phyloP scores from a whole-genome alignment of 225 moss, liverwort and hornwort species.

The Takakia lepidozioides region DNA sequence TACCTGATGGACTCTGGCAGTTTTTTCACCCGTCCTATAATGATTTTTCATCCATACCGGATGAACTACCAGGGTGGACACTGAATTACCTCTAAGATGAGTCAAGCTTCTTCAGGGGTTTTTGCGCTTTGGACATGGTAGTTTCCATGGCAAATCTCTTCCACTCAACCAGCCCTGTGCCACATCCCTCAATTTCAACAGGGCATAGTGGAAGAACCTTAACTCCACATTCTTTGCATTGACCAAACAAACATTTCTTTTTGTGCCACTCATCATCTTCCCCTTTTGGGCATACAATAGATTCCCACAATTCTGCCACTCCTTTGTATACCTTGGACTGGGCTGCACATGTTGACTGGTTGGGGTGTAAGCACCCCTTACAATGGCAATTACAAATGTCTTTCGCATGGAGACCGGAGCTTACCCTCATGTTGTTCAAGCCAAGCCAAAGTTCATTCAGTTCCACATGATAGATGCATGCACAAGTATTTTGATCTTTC shows the following conservation, averaged over 20 bases:
- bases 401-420: neutral
- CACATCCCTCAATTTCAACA: neutral
- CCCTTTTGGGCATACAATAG: constrained; percentile 1
- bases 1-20: too few species aligned
- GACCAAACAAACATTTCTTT: neutral
- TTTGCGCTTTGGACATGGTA: neutral
- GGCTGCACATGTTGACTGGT: neutral
- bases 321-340: neutral
- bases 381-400: neutral
- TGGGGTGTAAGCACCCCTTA: too few species aligned
- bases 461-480: constrained; percentile 1
- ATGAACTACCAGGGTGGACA: too few species aligned
- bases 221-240: constrained; percentile 3
- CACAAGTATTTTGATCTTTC: neutral
- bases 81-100: too few species aligned
- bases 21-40: too few species aligned
- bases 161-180: neutral
- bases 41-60: too few species aligned
- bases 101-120: constrained; percentile 1
- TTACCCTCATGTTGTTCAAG: constrained; percentile 2
- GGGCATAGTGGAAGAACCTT: neutral
- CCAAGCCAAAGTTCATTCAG: neutral
- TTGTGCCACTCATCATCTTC: constrained; percentile 4
- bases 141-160: constrained; percentile 3
- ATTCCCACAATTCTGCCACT: neutral